These are phyloP conservation scores for Sugiyamaella chiloensis DNA, from an alignment of 805 yeast genomes.

Conservation along the genomic window DNA sequence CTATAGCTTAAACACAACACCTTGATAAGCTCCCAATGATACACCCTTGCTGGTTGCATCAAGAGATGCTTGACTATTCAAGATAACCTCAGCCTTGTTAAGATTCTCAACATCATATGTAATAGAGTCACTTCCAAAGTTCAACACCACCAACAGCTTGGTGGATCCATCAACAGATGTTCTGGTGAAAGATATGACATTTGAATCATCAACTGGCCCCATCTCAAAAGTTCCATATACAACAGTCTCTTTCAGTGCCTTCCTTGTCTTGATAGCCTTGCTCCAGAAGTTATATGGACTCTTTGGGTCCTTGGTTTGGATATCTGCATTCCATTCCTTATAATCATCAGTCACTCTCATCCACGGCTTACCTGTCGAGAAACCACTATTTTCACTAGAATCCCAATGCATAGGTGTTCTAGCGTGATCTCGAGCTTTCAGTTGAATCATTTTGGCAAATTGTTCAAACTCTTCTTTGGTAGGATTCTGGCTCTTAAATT, in stretches of 20 bases:
- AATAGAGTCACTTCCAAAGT: constrained; percentile 39
- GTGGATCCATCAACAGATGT: constrained; percentile 25
- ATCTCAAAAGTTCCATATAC: constrained; percentile 47
- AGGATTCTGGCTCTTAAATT: constrained; percentile 26
- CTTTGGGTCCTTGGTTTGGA: constrained; percentile 44
- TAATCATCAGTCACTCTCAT: constrained; percentile 50
- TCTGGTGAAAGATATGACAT: constrained; percentile 44
- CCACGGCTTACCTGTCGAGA: constrained; percentile 48
- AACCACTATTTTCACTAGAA: constrained; percentile 43
- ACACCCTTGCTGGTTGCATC: constrained; percentile 4
- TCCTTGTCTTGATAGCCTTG: constrained; percentile 43
- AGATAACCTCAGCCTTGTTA: not conserved
- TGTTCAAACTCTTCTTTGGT: constrained; percentile 23
- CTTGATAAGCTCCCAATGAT: constrained; percentile 16
- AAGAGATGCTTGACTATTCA: constrained; percentile 14
- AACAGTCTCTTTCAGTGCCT: constrained; percentile 42
- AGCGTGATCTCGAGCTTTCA: constrained; percentile 48
- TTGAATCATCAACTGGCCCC: constrained; percentile 43
- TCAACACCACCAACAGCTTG: constrained; percentile 41
- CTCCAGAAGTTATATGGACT: constrained; percentile 49
- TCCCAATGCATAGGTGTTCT: constrained; percentile 60
- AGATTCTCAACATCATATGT: constrained; percentile 29
- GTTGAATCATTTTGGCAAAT: constrained; percentile 22
- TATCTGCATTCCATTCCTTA: constrained; percentile 46
- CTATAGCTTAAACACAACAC: constrained; percentile 9